Base-by-base conservation (phyloP, 148 eudicot species). In the Diospyros lotus region DNA sequence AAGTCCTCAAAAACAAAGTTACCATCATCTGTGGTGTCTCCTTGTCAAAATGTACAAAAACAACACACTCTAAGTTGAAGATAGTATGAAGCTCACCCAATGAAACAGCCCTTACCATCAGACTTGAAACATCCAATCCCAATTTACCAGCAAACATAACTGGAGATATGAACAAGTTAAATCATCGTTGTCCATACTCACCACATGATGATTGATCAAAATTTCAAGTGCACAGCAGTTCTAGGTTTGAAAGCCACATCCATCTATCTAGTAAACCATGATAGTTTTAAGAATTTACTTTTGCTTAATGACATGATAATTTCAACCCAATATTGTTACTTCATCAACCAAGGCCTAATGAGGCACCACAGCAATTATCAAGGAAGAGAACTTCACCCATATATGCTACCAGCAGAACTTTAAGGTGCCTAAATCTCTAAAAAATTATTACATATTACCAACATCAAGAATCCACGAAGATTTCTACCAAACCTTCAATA, bases 11-110 rank as follows among this genome's bases (percentile, higher is more conserved):
- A 53, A 46, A 65, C 74, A 70, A 43, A 55, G 56, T 66, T 69
- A 77, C 74, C 79, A 72, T 56, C 73, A 75, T 67, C 69, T 73
- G 43, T 41, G 15, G 58, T 64, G 64, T 73, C 73, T 63, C 75
- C 81, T 54, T 43, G 67, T 44, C 55, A 76, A 6, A 50, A 71
- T 52, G 51, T 72, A 72, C 59, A 67, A 71, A 58, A 62, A 64
- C 4, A 64, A 74, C 60, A 71, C 74, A 51, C 52, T 72, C 64
- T 56, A 75, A 58, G 46, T 58, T 17, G 71, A 76, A 76, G 64
- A 62, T 28, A 48, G n/a, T 55, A 68, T 18, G 50, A 73, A 67
- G 75, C 72, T 68, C 78, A 64, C 56, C 75, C 77, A 69, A 60
- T 58, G 11, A 61, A 10, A 68, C 62, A 13, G 53, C 76, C 69